phyloP scores from a whole-genome alignment of 768 basidiomycete genomes.

The Pleurotus cornucopiae region DNA sequence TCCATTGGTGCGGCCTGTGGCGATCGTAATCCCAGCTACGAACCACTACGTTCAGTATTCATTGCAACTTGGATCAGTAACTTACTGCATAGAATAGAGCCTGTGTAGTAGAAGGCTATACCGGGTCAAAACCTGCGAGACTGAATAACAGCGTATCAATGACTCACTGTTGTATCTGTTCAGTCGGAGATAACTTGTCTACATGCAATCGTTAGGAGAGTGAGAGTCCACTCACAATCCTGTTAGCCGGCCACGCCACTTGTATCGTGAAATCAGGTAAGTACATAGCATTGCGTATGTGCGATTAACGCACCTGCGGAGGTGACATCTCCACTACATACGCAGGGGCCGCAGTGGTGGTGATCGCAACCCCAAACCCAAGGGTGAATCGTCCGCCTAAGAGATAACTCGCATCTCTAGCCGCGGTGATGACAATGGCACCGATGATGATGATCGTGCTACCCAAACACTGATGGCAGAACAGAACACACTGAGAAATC shows the following conservation, averaged over 20 bases:
- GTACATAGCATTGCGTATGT: not conserved
- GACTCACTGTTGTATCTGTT: slow-evolving; percentile 30
- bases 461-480: slow-evolving; percentile 28
- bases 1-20: slow-evolving; percentile 29
- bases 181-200: not conserved
- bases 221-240: slow-evolving; percentile 36
- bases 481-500: not conserved
- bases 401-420: slow-evolving; percentile 41
- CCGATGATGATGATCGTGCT: slow-evolving; percentile 36
- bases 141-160: slow-evolving; percentile 15
- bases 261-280: too few species aligned
- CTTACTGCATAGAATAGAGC: slow-evolving; percentile 39
- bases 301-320: slow-evolving; percentile 31
- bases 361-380: slow-evolving; percentile 49
- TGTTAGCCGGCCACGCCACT: slow-evolving; percentile 49
- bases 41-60: too few species aligned
- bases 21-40: slow-evolving; percentile 38
- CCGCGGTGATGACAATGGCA: slow-evolving; percentile 41
- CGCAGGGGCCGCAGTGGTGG: slow-evolving; percentile 37
- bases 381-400: slow-evolving; percentile 49
- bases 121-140: slow-evolving; percentile 8
- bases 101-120: slow-evolving; percentile 41
- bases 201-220: not conserved
- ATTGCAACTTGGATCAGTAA: not conserved
- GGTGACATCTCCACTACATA: slow-evolving; percentile 60